A percentile compares a stretch with the other conserved stretches of the same genome.
phyloP scores from a whole-genome alignment of 73 alveolate species.

The Tetrahymena borealis region DNA sequence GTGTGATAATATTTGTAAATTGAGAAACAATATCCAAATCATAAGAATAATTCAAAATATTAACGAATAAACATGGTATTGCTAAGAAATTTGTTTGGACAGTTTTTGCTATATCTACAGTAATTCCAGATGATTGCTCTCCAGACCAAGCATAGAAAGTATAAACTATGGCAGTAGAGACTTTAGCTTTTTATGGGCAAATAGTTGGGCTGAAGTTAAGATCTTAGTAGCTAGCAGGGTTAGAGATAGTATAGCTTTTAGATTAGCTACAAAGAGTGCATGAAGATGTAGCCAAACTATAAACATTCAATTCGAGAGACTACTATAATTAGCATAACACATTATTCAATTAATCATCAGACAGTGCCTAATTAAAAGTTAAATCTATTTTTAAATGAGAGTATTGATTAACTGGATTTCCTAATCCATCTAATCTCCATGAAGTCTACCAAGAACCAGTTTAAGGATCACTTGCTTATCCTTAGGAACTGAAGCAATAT shows the following conservation, averaged over 20 bases:
- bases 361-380: neutral
- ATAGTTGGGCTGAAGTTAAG: neutral
- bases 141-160: neutral
- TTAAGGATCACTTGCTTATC: neutral
- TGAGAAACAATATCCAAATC: neutral
- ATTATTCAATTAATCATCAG: neutral
- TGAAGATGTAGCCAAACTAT: neutral
- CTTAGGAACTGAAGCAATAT: neutral
- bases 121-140: neutral
- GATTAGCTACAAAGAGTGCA: neutral
- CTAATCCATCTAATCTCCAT: neutral
- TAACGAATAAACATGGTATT: neutral
- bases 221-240: neutral
- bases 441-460: neutral
- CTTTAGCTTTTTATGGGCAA: neutral
- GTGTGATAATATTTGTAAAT: neutral
- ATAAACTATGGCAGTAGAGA: neutral
- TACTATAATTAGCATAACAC: neutral
- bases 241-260: neutral
- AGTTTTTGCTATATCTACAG: neutral
- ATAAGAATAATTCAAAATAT: neutral
- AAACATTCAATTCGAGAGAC: neutral
- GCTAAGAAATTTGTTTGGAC: neutral
- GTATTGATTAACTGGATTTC: neutral
- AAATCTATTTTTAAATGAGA: neutral